phyloP scores from a whole-genome alignment of 345 rosid genomes.

The Hypericum androsaemum region DNA sequence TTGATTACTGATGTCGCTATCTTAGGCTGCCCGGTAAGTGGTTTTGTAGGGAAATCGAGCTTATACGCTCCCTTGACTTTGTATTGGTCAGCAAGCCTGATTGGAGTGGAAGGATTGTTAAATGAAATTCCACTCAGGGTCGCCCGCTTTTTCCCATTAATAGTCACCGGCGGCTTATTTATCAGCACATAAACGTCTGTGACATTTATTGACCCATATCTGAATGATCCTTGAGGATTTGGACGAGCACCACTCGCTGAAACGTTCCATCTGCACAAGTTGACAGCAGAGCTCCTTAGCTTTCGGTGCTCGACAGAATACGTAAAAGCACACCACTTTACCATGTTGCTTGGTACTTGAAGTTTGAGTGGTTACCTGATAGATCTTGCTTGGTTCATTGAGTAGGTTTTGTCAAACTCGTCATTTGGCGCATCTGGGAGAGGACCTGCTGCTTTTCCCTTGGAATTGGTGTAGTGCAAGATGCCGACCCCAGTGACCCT shows the following conservation, averaged over 20 bases:
- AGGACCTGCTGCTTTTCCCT: constrained; percentile 83
- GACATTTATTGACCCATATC: constrained; percentile 91
- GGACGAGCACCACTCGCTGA: constrained; percentile 99
- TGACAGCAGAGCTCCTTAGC: constrained; percentile 11
- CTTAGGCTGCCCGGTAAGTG: constrained; percentile 68
- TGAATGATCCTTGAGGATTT: constrained; percentile 94
- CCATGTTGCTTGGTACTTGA: not conserved
- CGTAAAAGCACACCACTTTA: not conserved
- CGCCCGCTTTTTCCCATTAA: constrained; percentile 55
- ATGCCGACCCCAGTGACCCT: constrained; percentile 93
- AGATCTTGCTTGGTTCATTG: constrained; percentile 99
- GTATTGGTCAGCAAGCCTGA: constrained; percentile 80
- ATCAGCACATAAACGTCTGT: constrained; percentile 68
- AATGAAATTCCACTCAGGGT: constrained; percentile 79
- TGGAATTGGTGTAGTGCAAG: constrained; percentile 85
- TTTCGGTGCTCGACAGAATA: not conserved
- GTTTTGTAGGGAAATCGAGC: constrained; percentile 80
- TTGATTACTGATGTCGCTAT: constrained; percentile 71
- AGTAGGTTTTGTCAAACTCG: constrained; percentile 79
- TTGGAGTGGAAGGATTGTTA: constrained; percentile 82
- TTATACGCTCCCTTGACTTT: constrained; percentile 76
- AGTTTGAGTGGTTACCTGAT: constrained; percentile 55
- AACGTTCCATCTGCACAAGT: constrained; percentile 75
- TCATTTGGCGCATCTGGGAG: constrained; percentile 79
- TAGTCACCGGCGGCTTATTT: constrained; percentile 63